phyloP scores from a whole-genome alignment of 306 rosid species.

The Lotus japonicus region DNA sequence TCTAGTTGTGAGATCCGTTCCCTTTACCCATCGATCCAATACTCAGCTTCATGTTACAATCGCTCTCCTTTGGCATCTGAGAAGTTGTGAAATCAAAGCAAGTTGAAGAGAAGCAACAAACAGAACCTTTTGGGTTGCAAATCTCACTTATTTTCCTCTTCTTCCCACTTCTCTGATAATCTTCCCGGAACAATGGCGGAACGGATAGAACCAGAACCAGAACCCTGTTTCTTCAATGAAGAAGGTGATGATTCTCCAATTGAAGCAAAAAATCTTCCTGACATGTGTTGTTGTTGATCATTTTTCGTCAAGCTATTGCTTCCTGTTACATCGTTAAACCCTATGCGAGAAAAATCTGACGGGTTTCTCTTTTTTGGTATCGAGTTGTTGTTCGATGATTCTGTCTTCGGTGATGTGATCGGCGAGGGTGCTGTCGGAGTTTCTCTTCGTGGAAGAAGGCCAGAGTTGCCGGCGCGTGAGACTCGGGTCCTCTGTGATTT shows the following conservation, averaged over 20 bases:
- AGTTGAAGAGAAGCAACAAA: too few species aligned
- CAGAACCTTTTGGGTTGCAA: too few species aligned
- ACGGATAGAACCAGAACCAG: neutral
- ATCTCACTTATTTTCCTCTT: too few species aligned
- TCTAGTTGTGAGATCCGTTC: too few species aligned
- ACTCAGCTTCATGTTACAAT: too few species aligned
- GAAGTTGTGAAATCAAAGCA: too few species aligned
- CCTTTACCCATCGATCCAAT: too few species aligned
- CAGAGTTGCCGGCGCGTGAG: conserved; percentile 43
- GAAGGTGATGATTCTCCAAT: conserved; percentile 12
- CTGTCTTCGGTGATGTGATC: conserved; percentile 64
- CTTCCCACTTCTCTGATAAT: too few species aligned
- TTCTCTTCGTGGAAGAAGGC: conserved; percentile 57
- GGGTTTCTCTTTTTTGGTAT: neutral
- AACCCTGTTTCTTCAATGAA: conserved; percentile 25
- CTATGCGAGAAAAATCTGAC: neutral
- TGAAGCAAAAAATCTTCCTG: conserved; percentile 20
- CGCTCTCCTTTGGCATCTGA: too few species aligned
- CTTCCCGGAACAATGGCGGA: conserved; percentile 40
- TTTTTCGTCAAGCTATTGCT: conserved; percentile 36
- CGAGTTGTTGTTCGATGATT: conserved; percentile 30
- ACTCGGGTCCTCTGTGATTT: conserved; percentile 32
- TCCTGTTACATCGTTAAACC: neutral
- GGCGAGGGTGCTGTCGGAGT: conserved; percentile 48
- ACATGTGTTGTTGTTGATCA: conserved; percentile 29